These are phyloP conservation scores for Lyophyllum decastes DNA, from an alignment of 768 basidiomycete species.

Conservation along the genomic window DNA sequence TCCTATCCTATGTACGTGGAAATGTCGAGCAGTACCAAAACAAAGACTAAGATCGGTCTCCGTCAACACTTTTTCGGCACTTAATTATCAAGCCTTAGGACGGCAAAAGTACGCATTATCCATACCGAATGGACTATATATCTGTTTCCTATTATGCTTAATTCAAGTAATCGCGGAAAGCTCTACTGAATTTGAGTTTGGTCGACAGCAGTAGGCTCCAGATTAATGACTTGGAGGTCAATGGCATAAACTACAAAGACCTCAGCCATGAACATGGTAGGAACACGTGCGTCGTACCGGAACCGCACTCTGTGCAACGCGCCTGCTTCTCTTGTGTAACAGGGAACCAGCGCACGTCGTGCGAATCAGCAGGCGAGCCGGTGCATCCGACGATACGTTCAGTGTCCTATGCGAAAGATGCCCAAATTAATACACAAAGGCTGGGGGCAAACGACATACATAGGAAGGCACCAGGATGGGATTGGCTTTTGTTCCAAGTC, in stretches of 20 bases:
- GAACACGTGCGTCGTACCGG: constrained; percentile 53
- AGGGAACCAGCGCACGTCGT: constrained; percentile 88
- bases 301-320: constrained; percentile 94
- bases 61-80: too few relatives aligned
- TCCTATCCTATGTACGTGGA: too few relatives aligned
- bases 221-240: constrained; percentile 41
- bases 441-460: constrained; percentile 40
- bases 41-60: not conserved
- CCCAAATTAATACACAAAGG: constrained; percentile 1
- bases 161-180: not conserved
- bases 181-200: constrained; percentile 7
- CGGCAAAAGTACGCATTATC: not conserved
- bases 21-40: not conserved
- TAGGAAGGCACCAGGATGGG: constrained; percentile 87
- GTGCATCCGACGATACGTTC: constrained; percentile 93
- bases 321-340: constrained; percentile 63
- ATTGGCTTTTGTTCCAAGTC: constrained; percentile 84
- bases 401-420: constrained; percentile 52
- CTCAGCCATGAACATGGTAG: not conserved
- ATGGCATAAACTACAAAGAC: constrained; percentile 62
- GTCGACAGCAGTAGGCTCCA: constrained; percentile 2
- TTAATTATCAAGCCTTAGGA: not conserved
- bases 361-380: constrained; percentile 92
- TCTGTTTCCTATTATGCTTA: constrained; percentile 1
- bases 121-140: not conserved